phyloP scores from a whole-genome alignment of 768 basidiomycete species.

The Chalciporus sphaerocephalus region DNA sequence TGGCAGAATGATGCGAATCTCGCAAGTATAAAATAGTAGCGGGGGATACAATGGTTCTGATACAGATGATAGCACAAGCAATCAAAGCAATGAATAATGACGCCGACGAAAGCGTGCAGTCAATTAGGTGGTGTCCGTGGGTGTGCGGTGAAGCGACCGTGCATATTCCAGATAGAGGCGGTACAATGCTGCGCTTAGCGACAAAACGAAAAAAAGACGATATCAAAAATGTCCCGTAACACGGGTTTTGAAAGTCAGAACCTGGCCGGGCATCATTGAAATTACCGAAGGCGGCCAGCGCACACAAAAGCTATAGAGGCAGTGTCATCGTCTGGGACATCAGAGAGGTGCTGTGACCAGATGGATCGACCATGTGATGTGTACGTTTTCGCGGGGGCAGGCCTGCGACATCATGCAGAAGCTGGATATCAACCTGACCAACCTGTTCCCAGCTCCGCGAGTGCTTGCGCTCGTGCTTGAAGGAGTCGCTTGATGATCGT shows the following conservation, averaged over 20 bases:
- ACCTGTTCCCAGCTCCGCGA: constrained; percentile 59
- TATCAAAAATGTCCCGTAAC: constrained; percentile 9
- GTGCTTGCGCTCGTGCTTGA: constrained; percentile 51
- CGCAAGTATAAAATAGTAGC: constrained; percentile 14
- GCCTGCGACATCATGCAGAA: constrained; percentile 46
- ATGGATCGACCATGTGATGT: constrained; percentile 62
- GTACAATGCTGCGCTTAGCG: constrained; percentile 9
- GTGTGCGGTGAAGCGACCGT: constrained; percentile 13
- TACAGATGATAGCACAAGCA: constrained; percentile 23
- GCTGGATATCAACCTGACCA: constrained; percentile 32
- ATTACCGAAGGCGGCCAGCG: constrained; percentile 22
- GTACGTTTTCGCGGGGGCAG: constrained; percentile 57
- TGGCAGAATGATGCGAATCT: constrained; percentile 13
- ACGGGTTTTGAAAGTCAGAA: constrained; percentile 13
- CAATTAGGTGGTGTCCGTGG: constrained; percentile 15
- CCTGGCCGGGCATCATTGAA: constrained; percentile 15
- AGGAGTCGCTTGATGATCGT: constrained; percentile 37
- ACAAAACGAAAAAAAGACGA: constrained; percentile 13
- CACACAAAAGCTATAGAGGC: constrained; percentile 40
- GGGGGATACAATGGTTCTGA: constrained; percentile 21
- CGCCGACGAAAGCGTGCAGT: constrained; percentile 6
- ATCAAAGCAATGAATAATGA: constrained; percentile 12
- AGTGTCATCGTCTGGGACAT: constrained; percentile 55
- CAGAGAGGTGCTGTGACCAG: constrained; percentile 45
- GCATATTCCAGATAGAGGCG: constrained; percentile 11